Evolutionary conservation across 768 basidiomycete genomes (phyloP).

Genomic region (Polyporus arcularius): DNA sequence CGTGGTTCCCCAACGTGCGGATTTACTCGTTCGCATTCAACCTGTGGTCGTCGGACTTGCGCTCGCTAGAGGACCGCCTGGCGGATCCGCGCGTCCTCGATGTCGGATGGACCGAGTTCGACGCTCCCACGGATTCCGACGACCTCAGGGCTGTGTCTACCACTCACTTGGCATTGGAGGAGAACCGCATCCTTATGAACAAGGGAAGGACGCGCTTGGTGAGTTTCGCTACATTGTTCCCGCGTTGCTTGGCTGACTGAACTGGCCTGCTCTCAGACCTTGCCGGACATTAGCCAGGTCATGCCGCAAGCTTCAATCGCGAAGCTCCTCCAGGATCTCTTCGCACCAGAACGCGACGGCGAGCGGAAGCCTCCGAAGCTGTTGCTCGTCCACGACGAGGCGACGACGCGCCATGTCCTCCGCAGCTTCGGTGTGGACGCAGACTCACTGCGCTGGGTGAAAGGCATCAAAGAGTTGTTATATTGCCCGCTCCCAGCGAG

Average conservation of each 20-base stretch:
- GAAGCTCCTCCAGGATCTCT: slow-evolving; percentile 19
- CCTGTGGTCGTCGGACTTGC: slow-evolving; percentile 36
- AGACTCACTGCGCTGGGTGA: slow-evolving; percentile 42
- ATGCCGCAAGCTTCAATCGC: neutral
- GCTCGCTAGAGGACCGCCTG: slow-evolving; percentile 32
- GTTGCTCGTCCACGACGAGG: slow-evolving; percentile 48
- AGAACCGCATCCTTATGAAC: slow-evolving; percentile 20
- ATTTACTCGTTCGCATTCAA: slow-evolving; percentile 41
- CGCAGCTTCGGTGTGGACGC: slow-evolving; percentile 37
- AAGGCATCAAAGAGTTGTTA: slow-evolving; percentile 40
- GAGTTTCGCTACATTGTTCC: slow-evolving; percentile 6
- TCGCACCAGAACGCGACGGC: slow-evolving; percentile 20
- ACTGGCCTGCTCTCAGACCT: neutral
- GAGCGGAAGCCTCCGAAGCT: slow-evolving; percentile 36
- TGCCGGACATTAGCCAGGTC: slow-evolving; percentile 7
- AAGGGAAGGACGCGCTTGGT: slow-evolving; percentile 17
- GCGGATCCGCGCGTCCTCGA: slow-evolving; percentile 37
- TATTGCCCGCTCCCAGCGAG: slow-evolving; percentile 1
- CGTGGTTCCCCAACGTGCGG: slow-evolving; percentile 36
- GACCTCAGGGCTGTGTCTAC: slow-evolving; percentile 15
- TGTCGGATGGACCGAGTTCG: slow-evolving; percentile 45
- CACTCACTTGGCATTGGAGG: slow-evolving; percentile 16
- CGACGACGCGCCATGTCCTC: slow-evolving; percentile 41
- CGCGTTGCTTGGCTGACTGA: neutral
- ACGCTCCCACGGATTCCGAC: slow-evolving; percentile 19